Evolutionary conservation across 2,329 filamentous ascomycete species (phyloP).

Genomic region (Drechslerella dactyloides): DNA sequence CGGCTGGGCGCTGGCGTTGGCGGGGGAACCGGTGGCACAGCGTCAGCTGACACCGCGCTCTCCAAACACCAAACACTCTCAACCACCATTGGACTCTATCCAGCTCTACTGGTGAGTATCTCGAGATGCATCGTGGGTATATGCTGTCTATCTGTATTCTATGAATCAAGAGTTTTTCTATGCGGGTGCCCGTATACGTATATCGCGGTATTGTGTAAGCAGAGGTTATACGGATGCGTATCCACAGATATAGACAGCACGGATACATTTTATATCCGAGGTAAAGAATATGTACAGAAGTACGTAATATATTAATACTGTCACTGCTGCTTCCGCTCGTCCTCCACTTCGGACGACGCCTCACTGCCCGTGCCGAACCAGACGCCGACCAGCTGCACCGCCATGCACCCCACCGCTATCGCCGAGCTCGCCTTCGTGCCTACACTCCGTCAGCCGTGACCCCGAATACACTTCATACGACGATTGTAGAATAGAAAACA

Average conservation of each 20-base stretch:
- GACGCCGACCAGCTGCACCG: slow-evolving; percentile 68
- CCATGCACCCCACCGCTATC: slow-evolving; percentile 74
- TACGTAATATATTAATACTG: no score
- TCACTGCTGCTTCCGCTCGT: slow-evolving; percentile 7
- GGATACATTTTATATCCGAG: not conserved
- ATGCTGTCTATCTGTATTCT: no score
- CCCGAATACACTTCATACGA: not conserved
- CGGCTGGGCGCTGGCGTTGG: not conserved
- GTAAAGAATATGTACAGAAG: not conserved
- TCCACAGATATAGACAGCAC: not conserved
- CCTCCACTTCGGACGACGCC: not conserved
- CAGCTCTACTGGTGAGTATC: no score
- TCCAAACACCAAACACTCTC: not conserved
- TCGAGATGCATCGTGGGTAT: no score
- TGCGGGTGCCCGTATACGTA: no score
- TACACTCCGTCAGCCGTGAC: slow-evolving; percentile 3
- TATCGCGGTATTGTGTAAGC: no score
- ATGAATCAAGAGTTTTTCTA: no score
- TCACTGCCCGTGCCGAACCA: slow-evolving; percentile 65
- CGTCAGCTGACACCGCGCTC: not conserved
- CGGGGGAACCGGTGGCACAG: not conserved
- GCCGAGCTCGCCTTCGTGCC: slow-evolving; percentile 67
- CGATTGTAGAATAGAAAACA: not conserved
- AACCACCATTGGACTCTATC: no score
- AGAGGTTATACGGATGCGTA: no score